Percentiles rank a stretch among this genome's conserved stretches.
Conservation (phyloP, 2,329 filamentous ascomycete genomes). For the Metarhizium humberi region DNA sequence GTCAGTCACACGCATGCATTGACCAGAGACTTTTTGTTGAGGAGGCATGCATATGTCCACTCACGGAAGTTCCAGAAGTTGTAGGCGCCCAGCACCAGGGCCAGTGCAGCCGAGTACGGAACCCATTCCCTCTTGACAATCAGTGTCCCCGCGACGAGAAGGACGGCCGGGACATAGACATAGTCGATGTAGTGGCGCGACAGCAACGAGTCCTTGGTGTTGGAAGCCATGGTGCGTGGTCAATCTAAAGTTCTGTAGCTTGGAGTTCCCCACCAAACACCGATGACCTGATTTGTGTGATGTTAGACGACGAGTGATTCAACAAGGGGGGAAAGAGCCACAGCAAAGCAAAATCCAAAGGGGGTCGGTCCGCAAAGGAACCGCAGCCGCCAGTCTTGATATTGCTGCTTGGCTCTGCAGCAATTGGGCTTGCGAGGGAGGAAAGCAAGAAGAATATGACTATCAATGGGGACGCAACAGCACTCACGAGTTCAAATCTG, state of each 20-base stretch:
- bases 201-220: slow-evolving; percentile 21
- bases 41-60: slow-evolving; percentile 24
- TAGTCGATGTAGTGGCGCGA: slow-evolving; percentile 64
- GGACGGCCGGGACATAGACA: slow-evolving; percentile 73
- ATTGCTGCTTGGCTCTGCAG: not conserved
- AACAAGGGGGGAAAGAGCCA: not conserved
- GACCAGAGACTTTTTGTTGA: not conserved
- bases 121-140: slow-evolving; percentile 74
- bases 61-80: slow-evolving; percentile 66
- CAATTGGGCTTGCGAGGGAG: not conserved
- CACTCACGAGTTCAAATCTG: not conserved
- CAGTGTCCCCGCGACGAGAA: slow-evolving; percentile 66
- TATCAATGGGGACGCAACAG: not conserved
- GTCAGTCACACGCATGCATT: slow-evolving; percentile 5
- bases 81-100: slow-evolving; percentile 55
- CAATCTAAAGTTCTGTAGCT: not conserved
- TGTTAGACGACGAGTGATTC: not conserved
- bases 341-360: not conserved
- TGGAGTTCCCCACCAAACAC: not conserved
- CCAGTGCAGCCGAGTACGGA: slow-evolving; percentile 58
- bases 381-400: not conserved
- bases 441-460: not conserved
- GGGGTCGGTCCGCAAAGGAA: not conserved
- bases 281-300: not conserved
- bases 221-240: slow-evolving; percentile 15